A percentile compares a stretch with the other conserved stretches of the same genome.
Evolutionary conservation across 2,329 filamentous ascomycete genomes (phyloP).

Genomic region (Phialophora expanda): DNA sequence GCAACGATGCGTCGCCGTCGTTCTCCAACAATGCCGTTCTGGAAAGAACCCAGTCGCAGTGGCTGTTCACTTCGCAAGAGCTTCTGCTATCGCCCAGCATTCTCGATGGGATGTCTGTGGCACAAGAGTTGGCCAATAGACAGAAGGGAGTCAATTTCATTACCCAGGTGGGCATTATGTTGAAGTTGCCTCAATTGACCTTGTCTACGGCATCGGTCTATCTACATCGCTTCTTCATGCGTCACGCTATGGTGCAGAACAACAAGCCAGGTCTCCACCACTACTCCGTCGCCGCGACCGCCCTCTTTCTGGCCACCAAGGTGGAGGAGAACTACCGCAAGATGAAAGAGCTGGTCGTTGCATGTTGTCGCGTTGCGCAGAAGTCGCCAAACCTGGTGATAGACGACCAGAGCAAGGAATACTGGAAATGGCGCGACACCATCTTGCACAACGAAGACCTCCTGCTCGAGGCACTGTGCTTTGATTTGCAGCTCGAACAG

Average conservation of each 20-base stretch:
- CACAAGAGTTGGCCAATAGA: constrained; percentile 78
- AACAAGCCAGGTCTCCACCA: constrained; percentile 77
- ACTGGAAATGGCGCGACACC: constrained; percentile 95
- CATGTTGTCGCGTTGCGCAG: constrained; percentile 90
- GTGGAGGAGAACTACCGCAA: constrained; percentile 96
- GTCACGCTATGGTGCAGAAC: constrained; percentile 76
- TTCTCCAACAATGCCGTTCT: constrained; percentile 30
- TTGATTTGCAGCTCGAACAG: constrained; percentile 88
- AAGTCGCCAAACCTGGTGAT: constrained; percentile 89
- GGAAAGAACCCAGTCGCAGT: constrained; percentile 70
- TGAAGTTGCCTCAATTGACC: constrained; percentile 90
- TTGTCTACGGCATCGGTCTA: constrained; percentile 91
- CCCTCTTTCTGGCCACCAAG: constrained; percentile 93
- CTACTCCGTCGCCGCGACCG: constrained; percentile 89
- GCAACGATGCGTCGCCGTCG: constrained; percentile 24
- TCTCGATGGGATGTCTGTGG: constrained; percentile 75
- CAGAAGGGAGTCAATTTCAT: constrained; percentile 97
- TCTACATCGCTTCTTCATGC: constrained; percentile 96
- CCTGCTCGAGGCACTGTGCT: constrained; percentile 88
- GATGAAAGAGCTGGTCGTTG: constrained; percentile 91
- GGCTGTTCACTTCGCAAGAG: constrained; percentile 87
- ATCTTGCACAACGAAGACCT: constrained; percentile 91
- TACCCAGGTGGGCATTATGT: constrained; percentile 86
- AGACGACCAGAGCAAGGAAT: constrained; percentile 97
- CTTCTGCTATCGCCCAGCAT: constrained; percentile 81